Conservation (phyloP, 2,329 filamentous ascomycete species). For the Macrophomina phaseolina region DNA sequence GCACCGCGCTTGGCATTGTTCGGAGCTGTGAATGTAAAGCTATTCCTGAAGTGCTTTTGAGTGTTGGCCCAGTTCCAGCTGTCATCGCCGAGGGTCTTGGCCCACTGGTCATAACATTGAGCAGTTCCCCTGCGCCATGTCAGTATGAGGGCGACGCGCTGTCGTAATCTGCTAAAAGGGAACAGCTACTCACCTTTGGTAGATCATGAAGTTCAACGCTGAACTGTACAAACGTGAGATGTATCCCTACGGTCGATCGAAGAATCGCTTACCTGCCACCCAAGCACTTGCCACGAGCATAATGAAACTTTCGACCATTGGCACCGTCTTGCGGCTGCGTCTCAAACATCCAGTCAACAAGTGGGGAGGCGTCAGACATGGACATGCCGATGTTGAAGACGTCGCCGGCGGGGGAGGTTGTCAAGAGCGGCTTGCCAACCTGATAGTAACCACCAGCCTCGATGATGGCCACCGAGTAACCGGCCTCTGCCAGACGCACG, state of each 20-base stretch:
- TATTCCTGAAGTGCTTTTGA: slow-evolving; percentile 38
- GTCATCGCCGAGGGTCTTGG: slow-evolving; percentile 39
- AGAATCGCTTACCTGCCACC: slow-evolving; percentile 32
- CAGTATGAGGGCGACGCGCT: neutral
- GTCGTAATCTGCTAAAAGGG: too few relatives aligned
- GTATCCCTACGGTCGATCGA: slow-evolving; percentile 28
- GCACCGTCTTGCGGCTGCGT: slow-evolving; percentile 36
- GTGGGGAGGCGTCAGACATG: slow-evolving; percentile 33
- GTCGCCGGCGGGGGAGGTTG: slow-evolving; percentile 33
- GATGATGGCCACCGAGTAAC: slow-evolving; percentile 37
- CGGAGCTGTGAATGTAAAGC: slow-evolving; percentile 38
- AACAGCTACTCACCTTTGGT: slow-evolving; percentile 31
- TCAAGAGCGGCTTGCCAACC: slow-evolving; percentile 35
- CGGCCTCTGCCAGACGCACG: slow-evolving; percentile 31
- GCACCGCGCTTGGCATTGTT: slow-evolving; percentile 33
- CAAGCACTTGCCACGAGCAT: slow-evolving; percentile 39
- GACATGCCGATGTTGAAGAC: slow-evolving; percentile 33
- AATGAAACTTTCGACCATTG: slow-evolving; percentile 33
- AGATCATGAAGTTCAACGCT: slow-evolving; percentile 36
- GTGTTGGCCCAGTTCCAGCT: slow-evolving; percentile 39
- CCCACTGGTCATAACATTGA: slow-evolving; percentile 37
- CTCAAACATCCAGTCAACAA: slow-evolving; percentile 40
- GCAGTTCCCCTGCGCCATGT: slow-evolving; percentile 27
- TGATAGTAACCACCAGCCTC: slow-evolving; percentile 41
- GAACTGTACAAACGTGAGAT: slow-evolving; percentile 29